Conservation (phyloP, 345 rosid genomes). For the Salix udensis region DNA sequence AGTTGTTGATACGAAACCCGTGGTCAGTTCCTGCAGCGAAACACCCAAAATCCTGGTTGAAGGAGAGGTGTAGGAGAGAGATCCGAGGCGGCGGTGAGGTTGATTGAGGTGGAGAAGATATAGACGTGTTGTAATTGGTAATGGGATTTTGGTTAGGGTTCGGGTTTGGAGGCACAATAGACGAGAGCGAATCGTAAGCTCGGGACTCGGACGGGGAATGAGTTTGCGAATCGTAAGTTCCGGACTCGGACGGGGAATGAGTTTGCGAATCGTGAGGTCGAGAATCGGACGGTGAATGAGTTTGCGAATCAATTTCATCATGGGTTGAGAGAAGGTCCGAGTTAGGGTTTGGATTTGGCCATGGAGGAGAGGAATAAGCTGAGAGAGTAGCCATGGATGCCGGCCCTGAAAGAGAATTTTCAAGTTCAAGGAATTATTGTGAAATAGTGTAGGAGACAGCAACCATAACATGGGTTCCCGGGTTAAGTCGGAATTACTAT, state of each 20-base stretch:
- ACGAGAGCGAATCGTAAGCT: conserved; percentile 50
- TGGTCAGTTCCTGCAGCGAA: conserved; percentile 84
- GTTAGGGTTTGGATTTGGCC: conserved; percentile 45
- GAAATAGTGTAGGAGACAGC: neutral
- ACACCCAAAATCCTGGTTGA: conserved; percentile 86
- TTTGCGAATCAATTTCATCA: conserved; percentile 17
- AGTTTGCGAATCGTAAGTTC: conserved; percentile 20
- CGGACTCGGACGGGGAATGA: conserved; percentile 31
- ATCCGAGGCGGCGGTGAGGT: conserved; percentile 22
- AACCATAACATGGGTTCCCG: too few relatives aligned
- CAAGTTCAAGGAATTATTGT: neutral
- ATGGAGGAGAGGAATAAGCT: conserved; percentile 47
- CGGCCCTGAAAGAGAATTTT: neutral
- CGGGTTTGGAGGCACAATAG: conserved; percentile 31
- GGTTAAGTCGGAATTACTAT: neutral
- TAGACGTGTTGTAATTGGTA: conserved; percentile 19
- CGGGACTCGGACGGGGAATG: conserved; percentile 33
- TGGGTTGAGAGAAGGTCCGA: conserved; percentile 8
- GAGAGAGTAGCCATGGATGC: conserved; percentile 74
- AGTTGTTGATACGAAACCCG: conserved; percentile 90
- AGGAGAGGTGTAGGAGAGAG: conserved; percentile 63
- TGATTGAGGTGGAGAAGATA: conserved; percentile 16
- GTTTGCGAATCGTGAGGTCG: conserved; percentile 33
- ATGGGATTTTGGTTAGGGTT: conserved; percentile 11
- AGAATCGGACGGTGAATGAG: conserved; percentile 30